These are phyloP conservation scores for Alternaria atra DNA, from an alignment of 2,329 filamentous ascomycete genomes.

Conservation along the genomic window DNA sequence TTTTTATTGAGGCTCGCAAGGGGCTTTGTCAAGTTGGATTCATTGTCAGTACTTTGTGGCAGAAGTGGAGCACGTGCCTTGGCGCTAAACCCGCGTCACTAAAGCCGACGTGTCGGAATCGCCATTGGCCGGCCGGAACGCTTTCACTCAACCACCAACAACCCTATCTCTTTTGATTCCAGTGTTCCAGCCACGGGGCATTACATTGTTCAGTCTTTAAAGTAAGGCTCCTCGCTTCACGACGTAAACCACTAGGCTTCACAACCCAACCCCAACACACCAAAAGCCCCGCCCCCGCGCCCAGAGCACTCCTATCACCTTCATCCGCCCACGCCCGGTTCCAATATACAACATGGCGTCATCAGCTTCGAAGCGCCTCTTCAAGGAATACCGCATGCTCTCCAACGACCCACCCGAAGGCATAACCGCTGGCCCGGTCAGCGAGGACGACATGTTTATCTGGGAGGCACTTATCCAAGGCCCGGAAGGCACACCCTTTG, in stretches of 20 bases:
- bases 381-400: constrained; percentile 94
- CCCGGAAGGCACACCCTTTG: constrained; percentile 93
- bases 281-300: neutral
- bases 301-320: neutral
- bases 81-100: constrained; percentile 16
- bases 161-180: neutral
- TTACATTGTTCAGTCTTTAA: neutral
- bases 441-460: constrained; percentile 91
- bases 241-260: neutral
- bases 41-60: neutral
- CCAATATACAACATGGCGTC: constrained; percentile 53
- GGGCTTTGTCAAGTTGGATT: neutral
- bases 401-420: constrained; percentile 96
- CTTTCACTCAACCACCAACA: neutral
- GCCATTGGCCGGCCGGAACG: neutral
- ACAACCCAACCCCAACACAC: neutral
- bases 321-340: neutral
- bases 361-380: constrained; percentile 77
- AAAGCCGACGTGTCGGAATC: constrained; percentile 25
- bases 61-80: constrained; percentile 12
- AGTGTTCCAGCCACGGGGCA: neutral
- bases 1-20: neutral
- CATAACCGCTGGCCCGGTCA: constrained; percentile 92
- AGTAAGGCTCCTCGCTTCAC: too few relatives aligned
- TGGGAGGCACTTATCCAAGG: constrained; percentile 98